These are phyloP conservation scores for Boletus edulis DNA, from an alignment of 768 basidiomycete species.

Conservation along the genomic window DNA sequence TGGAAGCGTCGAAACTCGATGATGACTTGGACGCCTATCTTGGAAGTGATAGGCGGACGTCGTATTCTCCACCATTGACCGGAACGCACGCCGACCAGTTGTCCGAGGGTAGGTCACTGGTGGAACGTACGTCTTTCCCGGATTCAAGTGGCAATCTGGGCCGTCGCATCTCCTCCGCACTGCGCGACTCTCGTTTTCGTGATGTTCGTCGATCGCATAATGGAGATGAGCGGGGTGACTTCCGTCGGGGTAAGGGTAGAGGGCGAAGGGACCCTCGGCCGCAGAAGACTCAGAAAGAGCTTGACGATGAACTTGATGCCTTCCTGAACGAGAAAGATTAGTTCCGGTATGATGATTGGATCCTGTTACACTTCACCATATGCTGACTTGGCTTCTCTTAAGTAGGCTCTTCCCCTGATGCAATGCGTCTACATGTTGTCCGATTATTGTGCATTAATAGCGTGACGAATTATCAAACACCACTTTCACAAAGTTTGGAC, in stretches of 20 bases:
- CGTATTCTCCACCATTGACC: conserved; percentile 49
- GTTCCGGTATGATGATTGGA: conserved; percentile 12
- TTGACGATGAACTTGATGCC: conserved; percentile 81
- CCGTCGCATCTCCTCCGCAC: conserved; percentile 44
- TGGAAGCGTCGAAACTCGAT: conserved; percentile 50
- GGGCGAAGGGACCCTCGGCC: conserved; percentile 41
- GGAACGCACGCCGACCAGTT: conserved; percentile 72
- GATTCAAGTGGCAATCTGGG: conserved; percentile 41
- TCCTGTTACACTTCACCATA: neutral
- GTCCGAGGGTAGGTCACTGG: conserved; percentile 47
- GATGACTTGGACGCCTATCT: conserved; percentile 71
- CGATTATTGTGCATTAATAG: conserved; percentile 2
- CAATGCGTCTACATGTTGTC: neutral
- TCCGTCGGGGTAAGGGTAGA: conserved; percentile 29
- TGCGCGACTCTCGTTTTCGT: conserved; percentile 12
- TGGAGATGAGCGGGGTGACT: conserved; percentile 25
- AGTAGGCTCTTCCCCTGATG: neutral
- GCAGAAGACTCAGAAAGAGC: conserved; percentile 66
- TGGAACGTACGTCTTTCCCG: conserved; percentile 53
- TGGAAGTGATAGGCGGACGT: conserved; percentile 39
- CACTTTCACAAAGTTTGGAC: conserved; percentile 6
- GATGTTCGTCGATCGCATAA: conserved; percentile 17
- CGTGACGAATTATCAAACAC: conserved; percentile 6
- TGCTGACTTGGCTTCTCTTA: conserved; percentile 3
- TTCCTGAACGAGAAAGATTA: conserved; percentile 58